Conservation (phyloP, 768 basidiomycete genomes). For the Myochromella boudieri region DNA sequence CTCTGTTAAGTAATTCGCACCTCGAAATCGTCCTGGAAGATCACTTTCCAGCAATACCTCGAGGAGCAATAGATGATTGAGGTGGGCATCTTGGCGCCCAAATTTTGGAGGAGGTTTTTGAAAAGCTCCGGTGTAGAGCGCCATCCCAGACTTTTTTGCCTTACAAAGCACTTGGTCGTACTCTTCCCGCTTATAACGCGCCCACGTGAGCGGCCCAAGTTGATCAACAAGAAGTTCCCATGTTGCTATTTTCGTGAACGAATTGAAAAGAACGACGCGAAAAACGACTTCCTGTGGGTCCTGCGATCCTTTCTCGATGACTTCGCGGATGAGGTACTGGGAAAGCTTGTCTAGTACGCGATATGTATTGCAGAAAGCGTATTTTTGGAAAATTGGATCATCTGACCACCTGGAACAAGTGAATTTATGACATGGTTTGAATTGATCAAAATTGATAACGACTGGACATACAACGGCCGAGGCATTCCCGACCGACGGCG, state of each 20-base stretch:
- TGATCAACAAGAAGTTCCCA: constrained; percentile 58
- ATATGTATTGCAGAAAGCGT: constrained; percentile 73
- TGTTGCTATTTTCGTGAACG: constrained; percentile 70
- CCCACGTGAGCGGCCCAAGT: constrained; percentile 64
- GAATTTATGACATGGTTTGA: constrained; percentile 7
- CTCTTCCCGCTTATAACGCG: constrained; percentile 46
- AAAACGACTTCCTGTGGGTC: constrained; percentile 63
- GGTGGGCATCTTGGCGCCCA: constrained; percentile 42
- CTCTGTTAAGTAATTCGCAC: constrained; percentile 58
- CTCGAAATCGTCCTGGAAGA: constrained; percentile 46
- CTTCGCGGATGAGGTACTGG: constrained; percentile 67
- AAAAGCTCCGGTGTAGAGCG: constrained; percentile 73
- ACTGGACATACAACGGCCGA: constrained; percentile 57
- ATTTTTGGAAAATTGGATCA: constrained; percentile 53
- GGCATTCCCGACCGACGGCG: constrained; percentile 47
- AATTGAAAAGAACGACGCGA: constrained; percentile 69
- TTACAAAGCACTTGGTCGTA: constrained; percentile 54
- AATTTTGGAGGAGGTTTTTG: constrained; percentile 68
- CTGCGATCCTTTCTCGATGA: constrained; percentile 69
- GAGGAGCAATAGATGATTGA: constrained; percentile 64
- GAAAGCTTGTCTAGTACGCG: constrained; percentile 70
- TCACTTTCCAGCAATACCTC: constrained; percentile 58
- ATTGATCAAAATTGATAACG: too few species aligned
- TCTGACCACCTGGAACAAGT: constrained; percentile 58
- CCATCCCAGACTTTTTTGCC: constrained; percentile 33